Base-by-base conservation (phyloP, 2,329 filamentous ascomycete genomes). In the Botrytis elliptica region DNA sequence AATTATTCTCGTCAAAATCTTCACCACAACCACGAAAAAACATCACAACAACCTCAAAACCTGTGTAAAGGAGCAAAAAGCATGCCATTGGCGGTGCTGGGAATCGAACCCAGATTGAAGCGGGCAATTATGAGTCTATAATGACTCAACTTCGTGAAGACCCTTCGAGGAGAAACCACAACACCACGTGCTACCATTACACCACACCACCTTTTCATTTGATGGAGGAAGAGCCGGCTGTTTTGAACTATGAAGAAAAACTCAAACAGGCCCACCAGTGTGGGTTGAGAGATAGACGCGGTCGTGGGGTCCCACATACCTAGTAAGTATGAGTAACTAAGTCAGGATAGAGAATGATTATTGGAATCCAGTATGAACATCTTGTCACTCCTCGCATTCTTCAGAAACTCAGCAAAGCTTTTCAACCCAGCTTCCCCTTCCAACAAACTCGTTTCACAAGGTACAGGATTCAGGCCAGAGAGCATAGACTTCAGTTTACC, bases 211-310 rank as follows among this genome's bases (percentile, higher is more conserved):
- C 65, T 55, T 67, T 2, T 40, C 14, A 42, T 44, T 65, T 44
- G 65, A 55, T 55, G 36, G 0, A 44, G 1, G 0, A 1, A 0
- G 3, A 1, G 0, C 0, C 0, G 4, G 4, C 0, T 1, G 7
- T 12, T 38, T 22, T 20, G 33, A 4, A 6, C 0, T 22, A 36
- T 60, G 0, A 60, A 25, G 33, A 0, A 22, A 0, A 2, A 18
- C 3, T 0, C 0, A 3, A 1, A 8, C 18, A 2, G 25, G 25
- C 25, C 52, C n/a, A 57, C 52, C 14, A 57, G n/a, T 57, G n/a
- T 57, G 52, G n/a, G 14, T 3, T 29, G 14, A 29, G 7, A 55
- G n/a, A 0, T 5, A 55, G 25, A 16, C 12, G n/a, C 52, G 4
- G 52, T 9, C 52, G 52, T n/a, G n/a, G 52, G 7, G n/a, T 8